Base-by-base conservation (phyloP, 805 yeast genomes). In the Torulaspora microellipsoides region DNA sequence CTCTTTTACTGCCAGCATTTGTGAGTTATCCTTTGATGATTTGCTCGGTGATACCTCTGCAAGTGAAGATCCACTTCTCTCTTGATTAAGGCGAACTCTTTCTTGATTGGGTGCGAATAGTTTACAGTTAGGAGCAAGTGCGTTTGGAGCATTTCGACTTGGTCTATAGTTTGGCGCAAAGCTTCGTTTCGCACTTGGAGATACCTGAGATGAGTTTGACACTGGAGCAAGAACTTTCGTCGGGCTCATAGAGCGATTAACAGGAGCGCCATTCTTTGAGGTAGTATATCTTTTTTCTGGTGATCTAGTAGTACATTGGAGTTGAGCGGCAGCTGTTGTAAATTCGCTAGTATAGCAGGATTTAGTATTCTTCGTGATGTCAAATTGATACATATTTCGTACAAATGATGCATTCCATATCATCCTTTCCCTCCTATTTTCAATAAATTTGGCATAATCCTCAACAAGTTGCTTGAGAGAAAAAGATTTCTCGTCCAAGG, bases 281-380 rank as follows among this genome's bases (percentile, higher is more conserved):
- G 31, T 34, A 7, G 32, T 31, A 10, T 25, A 36, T 8, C 31
- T 42, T 15, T 15, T 33, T 25, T 40, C 34, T 15, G 52, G 46
- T 23, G 43, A 39, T 6, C 10, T 31, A 6, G 29, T n/a, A 31
- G 31, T 27, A 17, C 28, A 34, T 27, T 49, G 46, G 10, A 49
- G 40, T 23, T 60, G 62, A 5, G 45, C 49, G 13, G 64, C 65
- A 3, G 68, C 68, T 1, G 65, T 62, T 3, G 60, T 58, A 29
- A 64, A 59, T 3, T 53, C 54, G 15, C 35, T 48, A 1, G 43
- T 37, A 4, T 41, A 34, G 8, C 38, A n/a, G 30, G 31, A n/a
- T 8, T 34, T 36, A 2, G 38, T 35, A 31, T 62, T 62, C 31
- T 39, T 48, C 10, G 42, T 36, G 8, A 60, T 31, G 34, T 61